A percentile compares a stretch with the other conserved stretches of the same genome.
Conservation (phyloP, 1,284 basidiomycete genomes). For the Ganoderma sinense region DNA sequence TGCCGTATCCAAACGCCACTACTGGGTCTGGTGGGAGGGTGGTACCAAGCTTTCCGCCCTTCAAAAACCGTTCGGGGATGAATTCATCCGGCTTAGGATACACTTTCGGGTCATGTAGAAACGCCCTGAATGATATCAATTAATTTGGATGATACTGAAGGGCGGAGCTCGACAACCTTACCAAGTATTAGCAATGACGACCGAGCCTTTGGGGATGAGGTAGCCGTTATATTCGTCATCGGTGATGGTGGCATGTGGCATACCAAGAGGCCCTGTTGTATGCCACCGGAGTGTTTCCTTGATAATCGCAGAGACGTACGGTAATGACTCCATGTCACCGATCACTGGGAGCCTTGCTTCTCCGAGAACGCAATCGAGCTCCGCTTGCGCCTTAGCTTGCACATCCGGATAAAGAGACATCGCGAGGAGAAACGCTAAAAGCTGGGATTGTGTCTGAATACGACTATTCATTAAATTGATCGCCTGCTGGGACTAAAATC, state of each 20-base stretch:
- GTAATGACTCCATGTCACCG: slow-evolving; percentile 33
- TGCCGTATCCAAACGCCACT: slow-evolving; percentile 43
- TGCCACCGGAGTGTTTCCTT: slow-evolving; percentile 39
- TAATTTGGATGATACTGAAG: not conserved
- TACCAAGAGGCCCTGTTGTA: slow-evolving; percentile 23
- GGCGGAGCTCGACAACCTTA: not conserved
- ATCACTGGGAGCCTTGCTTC: slow-evolving; percentile 35
- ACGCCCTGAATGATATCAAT: slow-evolving; percentile 28
- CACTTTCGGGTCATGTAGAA: slow-evolving; percentile 36
- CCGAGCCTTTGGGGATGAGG: slow-evolving; percentile 30
- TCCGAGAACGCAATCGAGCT: slow-evolving; percentile 37
- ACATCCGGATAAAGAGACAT: slow-evolving; percentile 38
- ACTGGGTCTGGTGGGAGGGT: slow-evolving; percentile 37
- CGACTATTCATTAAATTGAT: not conserved
- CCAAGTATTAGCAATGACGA: slow-evolving; percentile 29
- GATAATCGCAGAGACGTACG: slow-evolving; percentile 38
- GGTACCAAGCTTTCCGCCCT: slow-evolving; percentile 39
- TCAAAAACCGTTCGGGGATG: slow-evolving; percentile 39
- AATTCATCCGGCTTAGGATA: slow-evolving; percentile 39
- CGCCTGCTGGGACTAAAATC: not conserved
- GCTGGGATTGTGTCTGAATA: slow-evolving; percentile 30
- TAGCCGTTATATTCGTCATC: slow-evolving; percentile 34
- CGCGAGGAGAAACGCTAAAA: slow-evolving; percentile 34
- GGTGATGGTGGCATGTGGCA: slow-evolving; percentile 22
- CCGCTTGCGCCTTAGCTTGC: slow-evolving; percentile 37